Evolutionary conservation across 345 rosid genomes (phyloP).

Genomic region (Cardiospermum halicacabum): DNA sequence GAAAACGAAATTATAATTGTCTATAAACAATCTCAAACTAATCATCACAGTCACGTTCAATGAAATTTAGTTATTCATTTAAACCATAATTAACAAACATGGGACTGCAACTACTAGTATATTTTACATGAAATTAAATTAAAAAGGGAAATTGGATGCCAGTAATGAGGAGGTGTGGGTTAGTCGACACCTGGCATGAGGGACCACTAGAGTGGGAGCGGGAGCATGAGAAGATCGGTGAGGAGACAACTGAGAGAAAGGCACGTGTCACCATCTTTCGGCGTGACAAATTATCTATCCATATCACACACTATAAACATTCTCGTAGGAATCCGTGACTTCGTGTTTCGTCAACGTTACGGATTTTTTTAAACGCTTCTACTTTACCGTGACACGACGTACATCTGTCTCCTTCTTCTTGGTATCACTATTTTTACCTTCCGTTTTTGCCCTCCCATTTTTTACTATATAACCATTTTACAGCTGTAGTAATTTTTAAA

Average conservation of each 20-base stretch:
- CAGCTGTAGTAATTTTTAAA: too few species aligned
- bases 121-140: neutral
- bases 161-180: neutral
- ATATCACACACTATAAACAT: neutral
- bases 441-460: neutral
- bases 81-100: neutral
- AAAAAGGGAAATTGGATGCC: neutral
- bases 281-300: conserved; percentile 13
- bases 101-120: too few species aligned
- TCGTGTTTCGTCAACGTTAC: conserved; percentile 29
- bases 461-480: neutral
- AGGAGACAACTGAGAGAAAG: conserved; percentile 12
- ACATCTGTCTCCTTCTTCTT: neutral
- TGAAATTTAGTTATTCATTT: too few species aligned
- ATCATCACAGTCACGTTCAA: too few species aligned
- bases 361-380: conserved; percentile 1
- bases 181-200: neutral
- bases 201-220: neutral
- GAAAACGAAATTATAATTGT: too few species aligned
- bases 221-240: neutral
- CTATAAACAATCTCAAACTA: too few species aligned
- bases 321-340: conserved; percentile 17
- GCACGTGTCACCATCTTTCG: conserved; percentile 30
- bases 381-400: conserved; percentile 18
- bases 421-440: neutral